Base-by-base conservation (phyloP, 2,329 filamentous ascomycete species). In the Ascocoryne sarcoides region DNA sequence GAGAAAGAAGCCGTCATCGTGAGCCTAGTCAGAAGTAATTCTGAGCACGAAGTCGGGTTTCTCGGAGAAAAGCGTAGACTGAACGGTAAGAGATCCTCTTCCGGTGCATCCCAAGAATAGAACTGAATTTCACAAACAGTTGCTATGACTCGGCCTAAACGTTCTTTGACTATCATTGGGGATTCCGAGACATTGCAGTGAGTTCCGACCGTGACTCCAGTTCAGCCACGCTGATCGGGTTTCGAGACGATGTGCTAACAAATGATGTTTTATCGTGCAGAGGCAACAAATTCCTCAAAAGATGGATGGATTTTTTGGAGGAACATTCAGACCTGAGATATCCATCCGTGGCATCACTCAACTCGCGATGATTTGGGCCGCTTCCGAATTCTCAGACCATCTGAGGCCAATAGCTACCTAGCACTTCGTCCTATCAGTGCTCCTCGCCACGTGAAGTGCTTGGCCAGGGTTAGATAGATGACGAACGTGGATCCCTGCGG, bases 1-100 rank as follows among this genome's bases (percentile, higher is more conserved):
- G 92, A 98, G 63, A 98, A 98, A 63, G 92, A 98, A 62, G 92
- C 86, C 2, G 82, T 98, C 12, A 75, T 98, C 29, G 81, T 98
- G 37, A 94, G 83, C 61, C 73, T 96, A n/a, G 92, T 98, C 42
- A 75, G 92, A 50, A 95, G 89, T 63, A 98, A 98, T 59, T 51
- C 77, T 4, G 76, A 88, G 36, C 78, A 81, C 37, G 88, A 96
- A 60, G 89, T 96, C 10, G 92, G 92, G 8, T 98, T 98, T 57
- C 66, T 98, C 28, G 86, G 79, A 10, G 92, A 98, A 65, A 94
- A 89, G 70, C 75, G 92, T 48, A 75, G 92, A 47, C 66, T 98
- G 49, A 98, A 98, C 60, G 90, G 87, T 93, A 70, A 64, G 76
- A 65, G 10, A 12, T 31, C 14, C 39, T 10, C 17, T 14, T 15